Evolutionary conservation across 139 green algal species (phyloP), one percentile per base, ranked within the genome.

Genomic region (Volvox reticuliferus): DNA sequence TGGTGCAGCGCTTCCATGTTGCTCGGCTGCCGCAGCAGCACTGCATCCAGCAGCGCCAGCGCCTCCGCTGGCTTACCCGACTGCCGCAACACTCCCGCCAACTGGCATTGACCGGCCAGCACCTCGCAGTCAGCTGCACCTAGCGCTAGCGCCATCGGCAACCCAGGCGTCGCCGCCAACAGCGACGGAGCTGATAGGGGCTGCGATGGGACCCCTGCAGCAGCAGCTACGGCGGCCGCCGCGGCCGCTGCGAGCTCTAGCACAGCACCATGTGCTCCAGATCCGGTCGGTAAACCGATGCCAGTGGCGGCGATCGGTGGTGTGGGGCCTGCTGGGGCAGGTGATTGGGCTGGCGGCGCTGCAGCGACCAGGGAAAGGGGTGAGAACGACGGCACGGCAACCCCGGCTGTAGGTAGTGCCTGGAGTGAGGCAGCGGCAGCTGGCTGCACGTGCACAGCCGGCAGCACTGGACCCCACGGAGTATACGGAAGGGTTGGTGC

Each of bases 51-150:
- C 28, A 89, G 37, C 85, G 69, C 44, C 16, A 82, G 37, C 14
- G 85, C 69, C 85, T 89, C 85, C 3, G 85, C 68, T 20, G n/a
- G 0, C 69, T 73, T 82, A 20, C 85, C 85, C 17, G 63, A 61
- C 37, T 50, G 16, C 18, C 85, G 69, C 5, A 89, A n/a, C n/a
- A 89, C 85, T 0, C 16, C 35, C 13, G 83, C 83, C 35, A 88
- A 33, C 26, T 36, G 65, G 30, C 28, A 62, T 22, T 88, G 67
- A 1, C 35, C 22, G 35, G 83, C 24, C 65, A 67, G 26, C 26
- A 63, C 22, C 12, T 62, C 24, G 13, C 14, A 28, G 12, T 80
- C 67, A 20, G 30, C 50, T 35, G 37, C 1, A 82, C 28, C 19
- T 21, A 36, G 32, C 14, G 77, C 13, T 32, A 61, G 32, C 13